A percentile compares a stretch with the other conserved stretches of the same genome.
Conservation (phyloP, 345 rosid species). For the Eucalyptus pauciflora region DNA sequence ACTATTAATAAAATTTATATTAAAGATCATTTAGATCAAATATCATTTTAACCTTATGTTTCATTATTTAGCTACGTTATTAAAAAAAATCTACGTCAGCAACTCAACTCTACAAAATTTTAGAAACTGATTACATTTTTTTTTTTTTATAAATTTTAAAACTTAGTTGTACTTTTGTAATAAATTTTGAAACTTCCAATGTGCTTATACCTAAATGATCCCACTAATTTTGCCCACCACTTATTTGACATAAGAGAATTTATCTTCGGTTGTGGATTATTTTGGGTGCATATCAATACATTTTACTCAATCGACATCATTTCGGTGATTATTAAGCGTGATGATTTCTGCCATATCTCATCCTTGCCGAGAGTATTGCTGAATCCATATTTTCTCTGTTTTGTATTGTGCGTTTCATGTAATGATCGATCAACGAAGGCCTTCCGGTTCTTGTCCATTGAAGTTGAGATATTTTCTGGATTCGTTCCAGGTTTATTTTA, state of each 20-base stretch:
- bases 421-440: not conserved
- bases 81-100: rapidly evolving
- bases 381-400: not conserved
- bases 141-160: rapidly evolving
- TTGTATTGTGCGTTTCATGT: not conserved
- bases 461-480: no score
- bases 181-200: no score
- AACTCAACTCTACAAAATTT: rapidly evolving
- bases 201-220: not conserved
- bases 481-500: no score
- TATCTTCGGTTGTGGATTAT: no score
- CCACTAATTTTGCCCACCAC: not conserved
- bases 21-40: no score
- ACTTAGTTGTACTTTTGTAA: rapidly evolving
- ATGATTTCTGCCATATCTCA: not conserved
- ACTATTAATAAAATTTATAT: no score
- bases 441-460: not conserved
- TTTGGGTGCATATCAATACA: not conserved
- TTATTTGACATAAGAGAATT: not conserved
- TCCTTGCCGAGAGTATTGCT: not conserved
- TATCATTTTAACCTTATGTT: no score
- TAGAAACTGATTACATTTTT: no score
- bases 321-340: rapidly evolving
- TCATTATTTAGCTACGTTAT: rapidly evolving
- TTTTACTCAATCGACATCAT: not conserved